phyloP scores from a whole-genome alignment of 805 yeast species.

The Yarrowia bubula region DNA sequence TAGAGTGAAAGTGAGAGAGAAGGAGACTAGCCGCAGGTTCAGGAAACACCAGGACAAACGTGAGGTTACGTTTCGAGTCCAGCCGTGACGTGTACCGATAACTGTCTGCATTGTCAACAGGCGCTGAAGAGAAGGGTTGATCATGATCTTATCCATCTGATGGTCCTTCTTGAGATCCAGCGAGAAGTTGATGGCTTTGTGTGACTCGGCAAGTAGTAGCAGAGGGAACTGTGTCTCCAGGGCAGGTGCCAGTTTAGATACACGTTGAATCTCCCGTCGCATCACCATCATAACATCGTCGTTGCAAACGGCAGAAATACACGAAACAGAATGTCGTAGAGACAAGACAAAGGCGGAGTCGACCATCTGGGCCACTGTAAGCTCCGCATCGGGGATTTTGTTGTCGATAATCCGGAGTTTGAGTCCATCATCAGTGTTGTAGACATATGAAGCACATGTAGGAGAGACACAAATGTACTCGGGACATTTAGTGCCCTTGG shows the following conservation, averaged over 20 bases:
- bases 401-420: slow-evolving; percentile 29
- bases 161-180: slow-evolving; percentile 65
- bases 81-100: slow-evolving; percentile 53
- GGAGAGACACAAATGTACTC: slow-evolving; percentile 39
- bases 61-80: slow-evolving; percentile 46
- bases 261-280: slow-evolving; percentile 47
- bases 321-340: slow-evolving; percentile 63
- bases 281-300: slow-evolving; percentile 68
- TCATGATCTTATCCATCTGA: slow-evolving; percentile 69
- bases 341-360: slow-evolving; percentile 57
- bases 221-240: slow-evolving; percentile 40
- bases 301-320: slow-evolving; percentile 61
- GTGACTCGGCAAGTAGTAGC: slow-evolving; percentile 61
- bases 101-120: slow-evolving; percentile 66
- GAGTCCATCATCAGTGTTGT: slow-evolving; percentile 25
- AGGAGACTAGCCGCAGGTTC: slow-evolving; percentile 67
- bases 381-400: slow-evolving; percentile 26
- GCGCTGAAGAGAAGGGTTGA: slow-evolving; percentile 75
- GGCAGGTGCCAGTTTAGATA: slow-evolving; percentile 32
- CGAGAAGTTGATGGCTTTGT: slow-evolving; percentile 69
- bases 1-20: slow-evolving; percentile 67
- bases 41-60: slow-evolving; percentile 60
- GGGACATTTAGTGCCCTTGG: slow-evolving; percentile 9
- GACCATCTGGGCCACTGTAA: slow-evolving; percentile 18
- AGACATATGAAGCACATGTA: slow-evolving; percentile 36